Base-by-base conservation (phyloP, 306 rosid genomes). In the Cucurbita pepo region DNA sequence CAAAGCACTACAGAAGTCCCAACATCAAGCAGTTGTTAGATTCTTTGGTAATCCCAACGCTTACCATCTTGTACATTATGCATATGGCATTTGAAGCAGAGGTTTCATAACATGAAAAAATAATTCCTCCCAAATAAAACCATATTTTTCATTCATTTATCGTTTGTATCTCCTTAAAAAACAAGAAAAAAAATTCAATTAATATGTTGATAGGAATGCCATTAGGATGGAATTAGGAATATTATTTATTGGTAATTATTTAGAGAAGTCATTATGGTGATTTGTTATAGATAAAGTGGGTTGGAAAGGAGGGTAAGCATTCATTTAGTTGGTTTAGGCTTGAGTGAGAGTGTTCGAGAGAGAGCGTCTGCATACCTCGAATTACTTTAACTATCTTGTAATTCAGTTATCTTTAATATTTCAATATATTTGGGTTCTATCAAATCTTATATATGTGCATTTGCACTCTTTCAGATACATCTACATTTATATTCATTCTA, bases 1-100 rank as follows among this genome's bases (percentile, higher is more conserved):
- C 83, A 92, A 85, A 50, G 96, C 89, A 78, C 96, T 92, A 88
- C 77, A 82, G 6, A 25, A 66, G 41, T 22, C 72, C 72, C 55
- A 66, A 66, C 18, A 66, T 66, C 72, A 67, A 67, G 55, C 56
- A 67, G 21, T 67, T 45, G 56, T 67, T 67, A 67, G 72, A 67
- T 65, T 65, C 71, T 41, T 41, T 3, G 21, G 69, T 16, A 37
- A 36, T 16, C 25, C 44, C 30, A 19, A 16, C 11, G 30, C 16
- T n/a, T 41, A 38, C 69, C 53, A 10, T 65, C 52, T 64, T 10
- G 34, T 41, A 64, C 14, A 43, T n/a, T 64, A 18, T 43, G 19
- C 71, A 43, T 41, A n/a, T n/a, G 14, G 15, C 18, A 41, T 8
- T 40, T 38, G 8, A 41, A 12, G 53, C 71, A 62, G 14, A 13